phyloP scores from a whole-genome alignment of 805 yeast genomes.

The Saturnispora bothae region DNA sequence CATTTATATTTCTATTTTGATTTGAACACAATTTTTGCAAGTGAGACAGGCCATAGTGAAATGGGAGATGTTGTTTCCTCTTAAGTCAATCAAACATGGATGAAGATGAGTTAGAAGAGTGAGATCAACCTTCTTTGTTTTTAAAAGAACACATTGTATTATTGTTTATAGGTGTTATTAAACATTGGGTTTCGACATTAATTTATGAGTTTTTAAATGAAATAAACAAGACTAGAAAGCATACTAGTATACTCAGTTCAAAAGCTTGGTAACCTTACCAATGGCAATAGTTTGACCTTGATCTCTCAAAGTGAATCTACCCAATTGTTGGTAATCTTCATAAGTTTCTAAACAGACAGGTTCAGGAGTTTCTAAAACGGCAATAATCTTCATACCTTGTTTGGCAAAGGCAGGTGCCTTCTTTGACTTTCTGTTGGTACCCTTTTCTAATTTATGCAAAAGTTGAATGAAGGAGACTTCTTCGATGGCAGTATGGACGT shows the following conservation, averaged over 20 bases:
- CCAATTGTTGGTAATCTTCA: conserved; percentile 88
- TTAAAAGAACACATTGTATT: too few species aligned
- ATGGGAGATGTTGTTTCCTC: too few species aligned
- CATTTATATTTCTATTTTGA: too few species aligned
- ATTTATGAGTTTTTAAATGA: too few species aligned
- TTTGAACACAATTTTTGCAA: too few species aligned
- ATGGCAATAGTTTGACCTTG: conserved; percentile 98
- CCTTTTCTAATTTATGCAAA: conserved; percentile 90
- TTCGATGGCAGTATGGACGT: conserved; percentile 95
- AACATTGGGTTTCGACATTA: too few species aligned
- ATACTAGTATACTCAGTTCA: conserved; percentile 33
- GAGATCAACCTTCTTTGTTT: too few species aligned
- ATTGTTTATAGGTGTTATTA: too few species aligned
- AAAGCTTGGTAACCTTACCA: conserved; percentile 89
- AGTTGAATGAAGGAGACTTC: conserved; percentile 77
- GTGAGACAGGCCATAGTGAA: too few species aligned
- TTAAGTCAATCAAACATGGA: too few species aligned
- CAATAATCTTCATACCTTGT: conserved; percentile 97
- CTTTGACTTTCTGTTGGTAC: conserved; percentile 92
- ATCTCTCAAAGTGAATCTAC: conserved; percentile 96
- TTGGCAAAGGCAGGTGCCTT: conserved; percentile 98
- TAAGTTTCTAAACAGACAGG: conserved; percentile 93
- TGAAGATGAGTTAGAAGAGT: too few species aligned
- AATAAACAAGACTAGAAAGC: too few species aligned
- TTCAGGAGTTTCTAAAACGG: conserved; percentile 71